These are phyloP conservation scores for Piper longum DNA, from an alignment of 164 flowering plant species.

Conservation along the genomic window DNA sequence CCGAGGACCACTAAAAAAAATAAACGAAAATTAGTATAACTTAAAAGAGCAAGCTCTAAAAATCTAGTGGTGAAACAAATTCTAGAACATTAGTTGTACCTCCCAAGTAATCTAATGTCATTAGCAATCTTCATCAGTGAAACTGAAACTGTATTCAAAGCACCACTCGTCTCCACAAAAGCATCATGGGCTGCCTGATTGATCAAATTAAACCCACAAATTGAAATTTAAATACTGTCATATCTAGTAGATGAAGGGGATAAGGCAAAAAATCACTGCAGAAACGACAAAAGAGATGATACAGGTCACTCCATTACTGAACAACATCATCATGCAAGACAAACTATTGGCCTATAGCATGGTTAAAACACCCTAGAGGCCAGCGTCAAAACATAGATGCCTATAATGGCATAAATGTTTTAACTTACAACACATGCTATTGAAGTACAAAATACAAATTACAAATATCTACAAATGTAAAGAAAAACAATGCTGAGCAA, in stretches of 20 bases:
- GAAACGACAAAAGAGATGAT: background rate
- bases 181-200: slow-evolving; percentile 97
- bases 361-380: too few species aligned
- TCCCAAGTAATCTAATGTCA: slow-evolving; percentile 88
- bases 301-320: too few species aligned
- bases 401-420: too few species aligned
- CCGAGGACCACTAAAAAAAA: slow-evolving; percentile 76
- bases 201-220: slow-evolving; percentile 2
- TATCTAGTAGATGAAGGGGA: background rate
- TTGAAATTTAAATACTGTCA: background rate
- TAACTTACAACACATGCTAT: too few species aligned
- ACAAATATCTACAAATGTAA: background rate
- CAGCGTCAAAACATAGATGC: too few species aligned
- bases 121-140: slow-evolving; percentile 94
- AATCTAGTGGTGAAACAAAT: background rate
- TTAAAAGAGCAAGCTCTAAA: background rate
- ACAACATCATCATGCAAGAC: too few species aligned
- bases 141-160: slow-evolving; percentile 75
- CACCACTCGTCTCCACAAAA: slow-evolving; percentile 93
- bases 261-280: background rate
- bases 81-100: slow-evolving; percentile 23
- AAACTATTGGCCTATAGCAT: too few species aligned
- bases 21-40: background rate
- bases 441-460: background rate
- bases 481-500: background rate